Evolutionary conservation across 2,329 filamentous ascomycete genomes (phyloP), one percentile per base, ranked within the genome.

Genomic region (Botrytis porri): DNA sequence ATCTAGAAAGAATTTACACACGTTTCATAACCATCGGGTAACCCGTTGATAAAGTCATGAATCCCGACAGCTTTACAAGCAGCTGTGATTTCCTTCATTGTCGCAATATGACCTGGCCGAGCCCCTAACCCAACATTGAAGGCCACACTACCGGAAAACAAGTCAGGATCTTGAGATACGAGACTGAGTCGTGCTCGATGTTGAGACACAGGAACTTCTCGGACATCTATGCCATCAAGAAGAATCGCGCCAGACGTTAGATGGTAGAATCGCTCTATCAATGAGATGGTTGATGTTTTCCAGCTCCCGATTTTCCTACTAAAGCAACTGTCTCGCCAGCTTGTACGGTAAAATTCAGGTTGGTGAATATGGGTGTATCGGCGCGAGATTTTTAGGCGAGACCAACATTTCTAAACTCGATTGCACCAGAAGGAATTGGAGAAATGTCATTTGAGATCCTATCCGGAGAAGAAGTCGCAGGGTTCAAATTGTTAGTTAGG

Each of bases 21-120:
- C 1, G 90, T 93, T 18, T 91, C 83, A 78, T 93, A 93, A 0
- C 90, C 89, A 22, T 90, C 82, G 0, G 90, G 90, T 25, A 93
- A 82, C 0, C 85, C 82, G 73, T 84, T 82, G 76, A 93, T 91
- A 37, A 87, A 88, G 39, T 93, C 89, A 81, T 93, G 90, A 75
- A 93, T 91, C 77, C 91, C 90, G 39, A 90, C 90, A 25, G 91
- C 82, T 74, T 86, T 86, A 78, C 90, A 93, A 0, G 91, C 91
- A 70, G 88, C 87, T 75, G 89, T 85, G 67, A 93, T 89, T 64
- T 92, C 90, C 22, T 84, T 86, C 66, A 88, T 83, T 0, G 85
- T 87, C 1, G 87, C 87, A 43, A 85, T 84, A 60, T 86, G 83
- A 20, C 84, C 86, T 1, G 88, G 89, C 4, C 84, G 83, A 0